Evolutionary conservation across 1,284 basidiomycete genomes (phyloP).

Genomic region (Chondrostereum purpureum): DNA sequence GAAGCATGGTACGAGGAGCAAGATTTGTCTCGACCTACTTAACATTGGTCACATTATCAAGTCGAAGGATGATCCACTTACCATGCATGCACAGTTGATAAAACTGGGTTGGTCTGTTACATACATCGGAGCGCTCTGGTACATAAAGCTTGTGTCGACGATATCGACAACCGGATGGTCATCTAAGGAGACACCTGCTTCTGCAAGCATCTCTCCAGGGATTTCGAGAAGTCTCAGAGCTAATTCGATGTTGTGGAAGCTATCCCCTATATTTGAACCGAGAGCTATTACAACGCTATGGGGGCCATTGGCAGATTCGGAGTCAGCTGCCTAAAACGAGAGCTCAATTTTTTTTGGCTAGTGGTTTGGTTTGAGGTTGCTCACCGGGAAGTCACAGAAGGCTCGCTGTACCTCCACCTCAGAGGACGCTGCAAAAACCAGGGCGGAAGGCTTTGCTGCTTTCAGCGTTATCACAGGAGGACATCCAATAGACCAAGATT

Average conservation of each 20-base stretch:
- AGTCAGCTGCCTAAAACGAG: too few relatives aligned
- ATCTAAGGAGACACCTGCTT: constrained; percentile 14
- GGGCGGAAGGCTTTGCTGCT: constrained; percentile 73
- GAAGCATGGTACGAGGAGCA: constrained; percentile 55
- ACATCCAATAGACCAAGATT: constrained; percentile 3
- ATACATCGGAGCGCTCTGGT: constrained; percentile 96
- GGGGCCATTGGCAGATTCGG: neutral
- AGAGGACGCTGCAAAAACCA: constrained; percentile 63
- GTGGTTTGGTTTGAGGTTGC: constrained; percentile 4
- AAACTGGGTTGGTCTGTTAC: constrained; percentile 86
- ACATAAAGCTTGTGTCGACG: constrained; percentile 84
- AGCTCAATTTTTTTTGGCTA: neutral
- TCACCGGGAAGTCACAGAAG: constrained; percentile 26
- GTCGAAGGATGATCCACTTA: constrained; percentile 30
- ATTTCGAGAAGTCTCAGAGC: constrained; percentile 60
- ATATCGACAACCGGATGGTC: constrained; percentile 33
- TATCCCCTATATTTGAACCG: constrained; percentile 88
- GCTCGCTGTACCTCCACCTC: constrained; percentile 54
- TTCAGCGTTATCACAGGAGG: constrained; percentile 44
- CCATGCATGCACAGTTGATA: constrained; percentile 86
- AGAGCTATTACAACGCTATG: constrained; percentile 67
- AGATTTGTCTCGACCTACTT: constrained; percentile 71
- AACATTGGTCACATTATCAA: constrained; percentile 3
- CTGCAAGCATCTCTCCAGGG: constrained; percentile 25
- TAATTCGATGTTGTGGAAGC: constrained; percentile 76